phyloP scores from a whole-genome alignment of 495 filamentous ascomycete species.

The Aspergillus funiculosus region DNA sequence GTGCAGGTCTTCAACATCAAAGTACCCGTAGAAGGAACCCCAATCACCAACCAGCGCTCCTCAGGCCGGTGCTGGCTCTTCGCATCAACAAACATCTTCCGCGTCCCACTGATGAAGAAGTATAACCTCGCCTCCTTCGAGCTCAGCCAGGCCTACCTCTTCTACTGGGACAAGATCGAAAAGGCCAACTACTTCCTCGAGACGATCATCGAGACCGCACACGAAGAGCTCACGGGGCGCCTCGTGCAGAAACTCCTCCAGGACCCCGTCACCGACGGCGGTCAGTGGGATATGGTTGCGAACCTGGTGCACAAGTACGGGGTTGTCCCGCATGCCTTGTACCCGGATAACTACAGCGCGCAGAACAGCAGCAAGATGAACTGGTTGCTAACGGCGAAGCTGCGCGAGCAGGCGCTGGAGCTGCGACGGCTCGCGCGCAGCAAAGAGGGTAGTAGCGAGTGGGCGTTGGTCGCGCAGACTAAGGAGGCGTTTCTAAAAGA shows the following conservation, averaged over 20 bases:
- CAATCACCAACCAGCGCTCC: conserved; percentile 76
- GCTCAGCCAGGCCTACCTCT: conserved; percentile 81
- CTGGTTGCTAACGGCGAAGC: conserved; percentile 71
- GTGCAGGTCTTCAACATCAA: conserved; percentile 75
- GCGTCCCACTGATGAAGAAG: conserved; percentile 73
- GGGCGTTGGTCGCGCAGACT: conserved; percentile 32
- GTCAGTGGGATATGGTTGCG: conserved; percentile 90
- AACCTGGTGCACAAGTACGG: conserved; percentile 84
- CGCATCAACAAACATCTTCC: conserved; percentile 80
- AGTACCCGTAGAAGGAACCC: conserved; percentile 73
- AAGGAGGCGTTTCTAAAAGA: conserved; percentile 73
- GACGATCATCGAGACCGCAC: conserved; percentile 66
- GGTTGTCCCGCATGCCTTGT: conserved; percentile 69
- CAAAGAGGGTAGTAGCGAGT: background rate
- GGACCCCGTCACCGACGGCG: conserved; percentile 70
- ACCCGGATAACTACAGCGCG: conserved; percentile 75
- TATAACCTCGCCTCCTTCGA: conserved; percentile 74
- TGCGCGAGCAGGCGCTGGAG: conserved; percentile 71
- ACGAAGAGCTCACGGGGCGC: conserved; percentile 59
- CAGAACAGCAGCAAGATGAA: conserved; percentile 63
- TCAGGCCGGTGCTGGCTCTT: conserved; percentile 89
- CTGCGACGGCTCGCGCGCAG: conserved; percentile 48
- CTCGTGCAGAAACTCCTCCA: conserved; percentile 61
- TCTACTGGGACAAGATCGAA: conserved; percentile 93
- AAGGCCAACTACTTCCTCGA: conserved; percentile 87